Base-by-base conservation (phyloP, 495 filamentous ascomycete species). In the Pseudotulostoma volvatum region DNA sequence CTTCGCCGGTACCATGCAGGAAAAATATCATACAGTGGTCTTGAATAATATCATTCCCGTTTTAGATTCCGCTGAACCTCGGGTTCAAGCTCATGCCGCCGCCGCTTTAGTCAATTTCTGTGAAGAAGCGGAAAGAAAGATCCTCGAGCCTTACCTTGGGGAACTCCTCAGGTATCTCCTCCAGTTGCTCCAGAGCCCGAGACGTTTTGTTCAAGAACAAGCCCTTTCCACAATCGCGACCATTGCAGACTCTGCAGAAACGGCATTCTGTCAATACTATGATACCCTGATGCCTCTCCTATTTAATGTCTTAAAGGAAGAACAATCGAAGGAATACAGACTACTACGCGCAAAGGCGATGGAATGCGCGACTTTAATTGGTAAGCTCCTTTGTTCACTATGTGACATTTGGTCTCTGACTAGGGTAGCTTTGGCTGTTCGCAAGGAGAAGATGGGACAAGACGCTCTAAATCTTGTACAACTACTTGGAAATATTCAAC, bases 41-140 rank as follows among this genome's bases (percentile, higher is more conserved):
- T 66, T 99, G 34, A 79, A 74, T 38, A 83, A 83, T 44, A 93
- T 99, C 34, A 85, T 96, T 40, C 87, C 87, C 3, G 92, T 96
- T 0, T 71, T 99, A 9, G 71, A 85, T 47, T 87, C 85, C 1
- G 69, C 81, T 2, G 88, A 96, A 57, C 84, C 87, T 17, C 78
- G 92, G 36, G 92, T 99, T 34, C 90, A 96, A 55, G 85, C 92
- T 1, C 92, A 99, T 50, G 92, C 92, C 21, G 92, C 92, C 9
- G 92, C 92, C 11, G 90, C 92, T 15, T 67, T 99, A 13, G 92
- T 99, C 45, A 99, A 99, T 65, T 99, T 99, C 58, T 99, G 92
- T 55, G 92, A 99, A 55, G 92, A 99, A 59, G 90, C 90, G 0
- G 90, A 96, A 54, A 93, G 93, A 57, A 73, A 70, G 34, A 79